phyloP scores from a whole-genome alignment of 768 basidiomycete genomes.

The Vishniacozyma victoriae region DNA sequence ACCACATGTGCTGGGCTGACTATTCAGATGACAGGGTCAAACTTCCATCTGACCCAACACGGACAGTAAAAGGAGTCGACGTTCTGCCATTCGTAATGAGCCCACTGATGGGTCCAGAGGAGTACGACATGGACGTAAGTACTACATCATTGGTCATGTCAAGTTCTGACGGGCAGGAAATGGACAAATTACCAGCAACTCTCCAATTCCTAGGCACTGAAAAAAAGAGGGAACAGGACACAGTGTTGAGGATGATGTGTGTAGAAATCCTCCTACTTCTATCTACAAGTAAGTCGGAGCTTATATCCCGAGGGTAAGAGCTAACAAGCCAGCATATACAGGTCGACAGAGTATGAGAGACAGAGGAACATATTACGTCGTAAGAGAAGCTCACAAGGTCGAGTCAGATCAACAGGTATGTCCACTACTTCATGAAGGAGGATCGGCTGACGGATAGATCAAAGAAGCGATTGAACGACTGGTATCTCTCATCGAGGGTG shows the following conservation, averaged over 20 bases:
- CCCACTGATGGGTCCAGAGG: constrained; percentile 90
- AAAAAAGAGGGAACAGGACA: constrained; percentile 76
- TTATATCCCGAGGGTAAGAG: not conserved
- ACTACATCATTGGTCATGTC: not conserved
- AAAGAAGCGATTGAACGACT: constrained; percentile 81
- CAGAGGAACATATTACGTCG: constrained; percentile 79
- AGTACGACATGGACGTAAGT: constrained; percentile 79
- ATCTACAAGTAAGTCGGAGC: constrained; percentile 57
- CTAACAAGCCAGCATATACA: constrained; percentile 55
- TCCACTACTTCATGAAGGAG: constrained; percentile 4
- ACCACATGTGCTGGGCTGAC: constrained; percentile 56
- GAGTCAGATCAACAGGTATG: constrained; percentile 73
- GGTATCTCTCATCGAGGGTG: constrained; percentile 64
- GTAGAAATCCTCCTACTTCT: constrained; percentile 85
- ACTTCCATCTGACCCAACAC: constrained; percentile 56
- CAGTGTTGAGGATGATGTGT: constrained; percentile 68
- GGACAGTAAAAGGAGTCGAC: constrained; percentile 60
- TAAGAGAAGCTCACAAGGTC: constrained; percentile 67
- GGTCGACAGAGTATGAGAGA: constrained; percentile 73
- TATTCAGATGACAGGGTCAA: constrained; percentile 54
- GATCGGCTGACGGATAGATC: constrained; percentile 52
- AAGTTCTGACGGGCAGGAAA: constrained; percentile 55
- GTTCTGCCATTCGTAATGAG: constrained; percentile 77
- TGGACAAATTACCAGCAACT: constrained; percentile 74
- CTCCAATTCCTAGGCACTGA: constrained; percentile 81